These are phyloP conservation scores for Digitaria exilis DNA, from an alignment of 202 grass and related monocot genomes.

Conservation along the genomic window DNA sequence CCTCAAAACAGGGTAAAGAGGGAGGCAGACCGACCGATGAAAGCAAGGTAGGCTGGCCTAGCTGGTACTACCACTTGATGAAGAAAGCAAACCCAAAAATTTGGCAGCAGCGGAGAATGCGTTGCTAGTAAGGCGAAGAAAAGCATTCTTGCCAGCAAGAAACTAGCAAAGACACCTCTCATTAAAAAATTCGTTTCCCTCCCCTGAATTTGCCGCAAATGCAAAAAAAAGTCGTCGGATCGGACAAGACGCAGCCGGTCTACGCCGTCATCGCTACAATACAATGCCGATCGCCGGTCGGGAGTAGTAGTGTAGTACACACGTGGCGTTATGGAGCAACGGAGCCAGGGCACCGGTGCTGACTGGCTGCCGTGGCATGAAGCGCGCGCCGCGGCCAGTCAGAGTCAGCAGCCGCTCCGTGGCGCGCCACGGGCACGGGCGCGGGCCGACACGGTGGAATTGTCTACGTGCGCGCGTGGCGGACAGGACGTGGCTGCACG, in stretches of 20 bases:
- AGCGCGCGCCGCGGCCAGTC: too few species aligned
- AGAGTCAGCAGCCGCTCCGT: too few species aligned
- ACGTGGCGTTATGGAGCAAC: not conserved
- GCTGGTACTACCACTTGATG: not conserved
- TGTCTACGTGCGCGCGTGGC: not conserved
- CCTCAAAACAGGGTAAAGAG: constrained; percentile 30
- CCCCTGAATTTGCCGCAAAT: not conserved
- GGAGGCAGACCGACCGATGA: not conserved
- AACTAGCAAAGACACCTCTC: not conserved
- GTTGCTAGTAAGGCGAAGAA: constrained; percentile 10
- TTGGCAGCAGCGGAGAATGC: not conserved
- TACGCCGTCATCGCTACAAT: not conserved
- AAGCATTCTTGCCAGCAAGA: constrained; percentile 37
- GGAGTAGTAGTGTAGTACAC: not conserved
- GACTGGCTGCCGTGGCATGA: not conserved
- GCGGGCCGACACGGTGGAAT: not conserved
- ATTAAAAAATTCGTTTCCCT: not conserved
- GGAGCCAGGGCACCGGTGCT: too few species aligned
- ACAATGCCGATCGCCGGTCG: too few species aligned
- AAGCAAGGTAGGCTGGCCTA: constrained; percentile 21
- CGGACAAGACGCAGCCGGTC: not conserved
- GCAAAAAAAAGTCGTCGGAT: not conserved
- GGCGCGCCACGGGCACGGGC: too few species aligned
- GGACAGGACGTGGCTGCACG: not conserved
- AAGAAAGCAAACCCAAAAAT: constrained; percentile 1